Conservation (phyloP, 768 basidiomycete species). For the Leucogyrophana mollusca region DNA sequence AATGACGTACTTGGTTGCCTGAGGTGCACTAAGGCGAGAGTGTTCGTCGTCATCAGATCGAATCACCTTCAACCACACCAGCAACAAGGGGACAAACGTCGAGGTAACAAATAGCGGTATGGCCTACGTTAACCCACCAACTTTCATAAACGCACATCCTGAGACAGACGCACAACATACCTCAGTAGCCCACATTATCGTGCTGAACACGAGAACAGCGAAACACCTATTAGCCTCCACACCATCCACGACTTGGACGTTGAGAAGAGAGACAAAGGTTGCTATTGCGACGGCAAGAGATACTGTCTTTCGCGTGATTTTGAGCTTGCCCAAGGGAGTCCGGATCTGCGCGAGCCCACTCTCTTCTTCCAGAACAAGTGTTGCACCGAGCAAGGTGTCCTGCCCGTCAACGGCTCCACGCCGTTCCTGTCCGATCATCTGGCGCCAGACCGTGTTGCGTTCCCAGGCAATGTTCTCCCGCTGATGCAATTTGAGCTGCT, state of each 20-base stretch:
- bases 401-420: constrained; percentile 44
- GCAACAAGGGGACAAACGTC: constrained; percentile 80
- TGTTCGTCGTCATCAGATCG: constrained; percentile 46
- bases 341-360: constrained; percentile 39
- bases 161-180: constrained; percentile 37
- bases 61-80: constrained; percentile 83
- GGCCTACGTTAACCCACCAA: constrained; percentile 49
- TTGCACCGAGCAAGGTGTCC: constrained; percentile 42
- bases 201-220: constrained; percentile 86
- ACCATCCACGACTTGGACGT: constrained; percentile 55
- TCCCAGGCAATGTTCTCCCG: constrained; percentile 97
- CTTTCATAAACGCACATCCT: not conserved
- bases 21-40: constrained; percentile 49
- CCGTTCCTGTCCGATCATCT: constrained; percentile 86
- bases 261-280: constrained; percentile 62
- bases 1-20: constrained; percentile 75
- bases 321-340: constrained; percentile 67
- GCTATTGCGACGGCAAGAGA: constrained; percentile 55
- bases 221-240: constrained; percentile 85
- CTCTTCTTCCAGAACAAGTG: constrained; percentile 42
- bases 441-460: constrained; percentile 95
- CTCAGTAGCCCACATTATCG: constrained; percentile 96
- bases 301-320: constrained; percentile 61
- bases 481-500: constrained; percentile 83
- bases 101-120: constrained; percentile 98